Percentiles rank a stretch among this genome's conserved stretches.
phyloP scores from a whole-genome alignment of 495 filamentous ascomycete species.

The Penicillium antarcticum region DNA sequence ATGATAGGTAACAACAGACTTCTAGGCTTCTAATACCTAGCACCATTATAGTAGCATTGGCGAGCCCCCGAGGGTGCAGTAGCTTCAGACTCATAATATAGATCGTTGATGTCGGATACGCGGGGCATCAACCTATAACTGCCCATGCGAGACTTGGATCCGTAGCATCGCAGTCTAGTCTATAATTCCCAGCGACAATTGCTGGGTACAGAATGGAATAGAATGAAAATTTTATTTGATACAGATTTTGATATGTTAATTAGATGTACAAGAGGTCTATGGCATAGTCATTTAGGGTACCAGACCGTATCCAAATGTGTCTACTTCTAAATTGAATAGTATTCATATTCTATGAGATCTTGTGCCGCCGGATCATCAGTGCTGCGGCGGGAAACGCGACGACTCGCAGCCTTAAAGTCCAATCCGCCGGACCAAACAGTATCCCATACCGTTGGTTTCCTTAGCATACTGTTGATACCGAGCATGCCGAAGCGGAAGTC shows the following conservation, averaged over 20 bases:
- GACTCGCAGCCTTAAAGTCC: slow-evolving; percentile 12
- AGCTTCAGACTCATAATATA: too few relatives aligned
- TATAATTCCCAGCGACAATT: too few relatives aligned
- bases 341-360: slow-evolving; percentile 2
- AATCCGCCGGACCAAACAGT: slow-evolving; percentile 23
- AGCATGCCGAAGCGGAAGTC: slow-evolving; percentile 39
- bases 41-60: too few relatives aligned
- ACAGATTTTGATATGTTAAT: neutral
- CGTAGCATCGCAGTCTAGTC: too few relatives aligned
- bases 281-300: neutral
- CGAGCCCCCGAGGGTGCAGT: too few relatives aligned
- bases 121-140: too few relatives aligned
- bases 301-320: neutral
- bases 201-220: too few relatives aligned
- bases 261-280: slow-evolving; percentile 1
- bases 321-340: slow-evolving; percentile 2
- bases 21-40: too few relatives aligned
- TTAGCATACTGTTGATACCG: slow-evolving; percentile 11
- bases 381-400: neutral
- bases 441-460: slow-evolving; percentile 26
- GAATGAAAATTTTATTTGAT: too few relatives aligned
- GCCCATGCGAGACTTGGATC: too few relatives aligned
- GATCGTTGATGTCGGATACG: too few relatives aligned
- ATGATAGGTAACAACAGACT: too few relatives aligned
- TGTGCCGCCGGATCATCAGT: neutral